Conservation (phyloP, 2,329 filamentous ascomycete species). For the Colletotrichum liriopes region DNA sequence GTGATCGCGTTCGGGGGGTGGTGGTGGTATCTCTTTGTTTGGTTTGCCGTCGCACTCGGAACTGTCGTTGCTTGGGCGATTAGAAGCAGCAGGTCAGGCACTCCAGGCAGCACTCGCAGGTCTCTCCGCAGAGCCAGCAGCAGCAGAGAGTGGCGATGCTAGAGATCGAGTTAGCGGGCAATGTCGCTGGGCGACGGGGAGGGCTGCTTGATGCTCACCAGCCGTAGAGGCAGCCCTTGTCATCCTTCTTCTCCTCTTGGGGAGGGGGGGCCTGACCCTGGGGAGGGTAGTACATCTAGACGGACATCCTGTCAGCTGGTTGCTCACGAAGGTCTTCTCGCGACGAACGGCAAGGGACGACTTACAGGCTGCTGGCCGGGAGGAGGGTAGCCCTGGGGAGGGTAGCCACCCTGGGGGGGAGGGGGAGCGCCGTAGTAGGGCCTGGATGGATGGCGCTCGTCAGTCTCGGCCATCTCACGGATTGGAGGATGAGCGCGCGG, state of each 20-base stretch:
- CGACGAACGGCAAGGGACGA: not conserved
- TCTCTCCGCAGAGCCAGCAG: conserved; percentile 62
- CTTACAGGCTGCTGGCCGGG: conserved; percentile 44
- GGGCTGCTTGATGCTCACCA: conserved; percentile 50
- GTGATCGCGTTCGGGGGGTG: conserved; percentile 29
- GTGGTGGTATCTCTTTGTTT: conserved; percentile 11
- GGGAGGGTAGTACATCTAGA: conserved; percentile 49
- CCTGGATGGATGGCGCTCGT: conserved; percentile 24
- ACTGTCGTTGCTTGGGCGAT: conserved; percentile 24
- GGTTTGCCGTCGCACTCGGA: conserved; percentile 5
- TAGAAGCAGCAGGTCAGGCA: conserved; percentile 59
- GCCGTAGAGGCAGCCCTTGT: conserved; percentile 58
- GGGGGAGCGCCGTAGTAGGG: conserved; percentile 44
- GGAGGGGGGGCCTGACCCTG: conserved; percentile 52
- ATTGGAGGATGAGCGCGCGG: not conserved
- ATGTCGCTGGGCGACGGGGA: not conserved
- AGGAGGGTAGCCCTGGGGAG: conserved; percentile 43
- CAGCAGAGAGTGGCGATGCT: conserved; percentile 61
- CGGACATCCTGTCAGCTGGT: conserved; percentile 5
- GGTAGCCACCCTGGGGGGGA: conserved; percentile 46
- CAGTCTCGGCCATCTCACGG: conserved; percentile 9
- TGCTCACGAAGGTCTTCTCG: not conserved
- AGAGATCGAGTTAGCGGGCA: not conserved
- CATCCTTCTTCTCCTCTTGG: conserved; percentile 57
- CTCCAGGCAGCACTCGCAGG: conserved; percentile 61